A percentile compares a stretch with the other conserved stretches of the same genome.
phyloP scores from a whole-genome alignment of 768 basidiomycete species.

The Candolleomyces aberdarensis region DNA sequence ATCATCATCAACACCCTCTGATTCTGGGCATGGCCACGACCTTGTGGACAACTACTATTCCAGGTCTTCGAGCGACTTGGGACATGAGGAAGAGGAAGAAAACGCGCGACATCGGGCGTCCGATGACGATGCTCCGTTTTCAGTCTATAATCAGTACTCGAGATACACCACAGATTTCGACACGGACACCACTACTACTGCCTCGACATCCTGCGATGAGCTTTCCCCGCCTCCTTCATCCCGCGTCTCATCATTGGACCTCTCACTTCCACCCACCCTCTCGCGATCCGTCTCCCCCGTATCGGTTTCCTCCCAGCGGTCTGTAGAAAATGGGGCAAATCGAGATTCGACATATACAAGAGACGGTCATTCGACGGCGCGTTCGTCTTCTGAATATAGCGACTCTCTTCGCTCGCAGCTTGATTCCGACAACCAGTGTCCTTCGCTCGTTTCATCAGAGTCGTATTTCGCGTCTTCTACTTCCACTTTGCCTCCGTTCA shows the following conservation, averaged over 20 bases:
- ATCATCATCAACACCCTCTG: neutral
- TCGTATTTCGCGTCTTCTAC: neutral
- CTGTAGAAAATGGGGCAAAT: constrained; percentile 6
- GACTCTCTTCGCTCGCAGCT: constrained; percentile 17
- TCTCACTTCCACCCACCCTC: constrained; percentile 24
- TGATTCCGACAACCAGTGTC: neutral
- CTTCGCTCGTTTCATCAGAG: neutral
- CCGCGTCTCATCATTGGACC: constrained; percentile 23
- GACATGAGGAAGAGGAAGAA: neutral
- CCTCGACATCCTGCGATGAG: constrained; percentile 6
- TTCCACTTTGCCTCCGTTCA: neutral
- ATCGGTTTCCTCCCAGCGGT: constrained; percentile 33
- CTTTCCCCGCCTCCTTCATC: constrained; percentile 26
- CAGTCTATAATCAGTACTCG: constrained; percentile 1
- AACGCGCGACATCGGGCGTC: neutral
- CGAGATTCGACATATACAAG: constrained; percentile 1
- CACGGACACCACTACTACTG: constrained; percentile 4
- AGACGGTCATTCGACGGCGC: constrained; percentile 2
- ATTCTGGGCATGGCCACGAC: neutral
- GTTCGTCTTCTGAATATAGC: constrained; percentile 20
- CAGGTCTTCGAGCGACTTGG: neutral
- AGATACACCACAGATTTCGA: constrained; percentile 1
- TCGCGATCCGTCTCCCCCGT: constrained; percentile 40
- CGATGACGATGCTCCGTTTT: neutral
- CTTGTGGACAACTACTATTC: neutral